Evolutionary conservation across 345 rosid species (phyloP).

Genomic region (Euphorbia tirucalli): DNA sequence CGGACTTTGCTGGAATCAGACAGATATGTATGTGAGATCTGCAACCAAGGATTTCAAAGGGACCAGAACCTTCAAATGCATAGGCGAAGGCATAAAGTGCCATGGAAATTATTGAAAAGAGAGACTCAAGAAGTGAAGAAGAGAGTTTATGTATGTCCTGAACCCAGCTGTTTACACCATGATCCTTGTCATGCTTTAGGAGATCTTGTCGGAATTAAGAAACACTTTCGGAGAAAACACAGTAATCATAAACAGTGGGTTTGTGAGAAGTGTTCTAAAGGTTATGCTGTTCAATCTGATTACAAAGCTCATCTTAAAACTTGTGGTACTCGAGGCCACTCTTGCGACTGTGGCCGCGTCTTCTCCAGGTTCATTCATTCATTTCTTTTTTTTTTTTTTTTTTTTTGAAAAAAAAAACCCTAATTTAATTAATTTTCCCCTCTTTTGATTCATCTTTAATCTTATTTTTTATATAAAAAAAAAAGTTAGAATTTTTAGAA

Average conservation of each 20-base stretch:
- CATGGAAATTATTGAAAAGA: constrained; percentile 81
- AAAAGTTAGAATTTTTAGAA: too few relatives aligned
- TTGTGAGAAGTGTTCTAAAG: constrained; percentile 75
- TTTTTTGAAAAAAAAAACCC: too few relatives aligned
- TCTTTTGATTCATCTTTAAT: too few relatives aligned
- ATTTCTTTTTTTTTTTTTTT: not conserved
- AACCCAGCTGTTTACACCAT: constrained; percentile 73
- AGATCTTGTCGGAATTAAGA: constrained; percentile 82
- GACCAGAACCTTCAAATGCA: constrained; percentile 94
- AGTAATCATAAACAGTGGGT: constrained; percentile 82
- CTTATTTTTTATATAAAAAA: too few relatives aligned
- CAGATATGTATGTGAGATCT: constrained; percentile 83
- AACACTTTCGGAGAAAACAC: constrained; percentile 74
- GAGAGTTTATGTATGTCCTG: constrained; percentile 79
- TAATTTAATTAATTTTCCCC: constrained; percentile 5
- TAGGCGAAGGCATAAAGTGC: constrained; percentile 78
- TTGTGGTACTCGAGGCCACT: constrained; percentile 85
- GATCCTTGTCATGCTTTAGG: constrained; percentile 84
- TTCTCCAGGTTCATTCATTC: constrained; percentile 58
- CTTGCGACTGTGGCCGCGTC: constrained; percentile 90
- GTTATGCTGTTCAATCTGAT: constrained; percentile 85
- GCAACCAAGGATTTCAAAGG: constrained; percentile 85
- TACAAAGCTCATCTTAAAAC: constrained; percentile 88
- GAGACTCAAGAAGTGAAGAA: constrained; percentile 65
- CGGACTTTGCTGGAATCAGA: constrained; percentile 73